Evolutionary conservation across 768 basidiomycete genomes (phyloP).

Genomic region (Sporobolomyces pararoseus): DNA sequence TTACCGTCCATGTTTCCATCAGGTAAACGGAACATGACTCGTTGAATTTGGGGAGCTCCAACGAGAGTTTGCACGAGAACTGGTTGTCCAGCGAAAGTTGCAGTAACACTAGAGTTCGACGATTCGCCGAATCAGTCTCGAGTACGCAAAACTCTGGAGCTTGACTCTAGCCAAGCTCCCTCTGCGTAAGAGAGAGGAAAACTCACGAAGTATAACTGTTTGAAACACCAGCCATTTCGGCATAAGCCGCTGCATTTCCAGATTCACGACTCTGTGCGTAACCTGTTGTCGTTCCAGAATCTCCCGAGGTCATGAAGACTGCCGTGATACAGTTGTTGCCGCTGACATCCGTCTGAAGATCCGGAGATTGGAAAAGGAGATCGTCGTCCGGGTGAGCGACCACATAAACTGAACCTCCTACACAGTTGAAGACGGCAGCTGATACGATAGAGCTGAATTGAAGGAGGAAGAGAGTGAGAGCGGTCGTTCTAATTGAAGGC

Average conservation of each 20-base stretch:
- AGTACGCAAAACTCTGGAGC: too few relatives aligned
- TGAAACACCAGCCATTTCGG: conserved; percentile 39
- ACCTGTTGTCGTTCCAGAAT: conserved; percentile 25
- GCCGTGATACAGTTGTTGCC: conserved; percentile 21
- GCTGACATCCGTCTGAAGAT: conserved; percentile 16
- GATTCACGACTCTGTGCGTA: conserved; percentile 32
- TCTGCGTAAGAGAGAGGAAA: not conserved
- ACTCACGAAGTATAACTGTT: conserved; percentile 28
- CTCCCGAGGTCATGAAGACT: conserved; percentile 38
- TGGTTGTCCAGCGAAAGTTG: conserved; percentile 31
- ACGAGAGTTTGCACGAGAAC: conserved; percentile 34
- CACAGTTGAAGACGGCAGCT: conserved; percentile 27
- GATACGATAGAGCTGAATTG: not conserved
- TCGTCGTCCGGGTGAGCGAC: conserved; percentile 40
- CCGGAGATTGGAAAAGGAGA: conserved; percentile 28
- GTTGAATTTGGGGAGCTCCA: conserved; percentile 26
- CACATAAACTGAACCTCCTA: conserved; percentile 17
- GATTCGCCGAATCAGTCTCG: too few relatives aligned
- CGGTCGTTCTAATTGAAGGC: not conserved
- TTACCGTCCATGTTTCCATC: conserved; percentile 38
- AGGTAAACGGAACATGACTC: conserved; percentile 37
- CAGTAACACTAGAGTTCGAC: not conserved
- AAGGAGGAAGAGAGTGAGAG: not conserved
- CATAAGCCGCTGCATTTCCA: conserved; percentile 39
- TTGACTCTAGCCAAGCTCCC: too few relatives aligned